Evolutionary conservation across 192 early-diverging fungal genomes (phyloP).

Genomic region (Coemansia sp.): DNA sequence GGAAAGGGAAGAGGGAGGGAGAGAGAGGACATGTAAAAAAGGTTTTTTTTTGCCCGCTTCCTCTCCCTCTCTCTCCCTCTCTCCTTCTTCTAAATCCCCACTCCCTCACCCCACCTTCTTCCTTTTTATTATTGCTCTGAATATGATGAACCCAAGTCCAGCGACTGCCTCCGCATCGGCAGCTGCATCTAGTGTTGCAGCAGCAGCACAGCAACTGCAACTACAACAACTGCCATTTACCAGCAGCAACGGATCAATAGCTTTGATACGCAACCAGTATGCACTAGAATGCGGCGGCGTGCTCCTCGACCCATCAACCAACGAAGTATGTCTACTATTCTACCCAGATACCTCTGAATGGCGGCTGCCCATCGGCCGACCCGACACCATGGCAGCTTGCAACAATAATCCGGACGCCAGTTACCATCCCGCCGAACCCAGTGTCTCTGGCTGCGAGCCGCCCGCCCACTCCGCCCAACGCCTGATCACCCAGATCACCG

Average conservation of each 20-base stretch:
- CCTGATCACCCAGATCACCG: conserved; percentile 43
- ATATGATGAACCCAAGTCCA: too few species aligned
- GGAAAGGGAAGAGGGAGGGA: too few species aligned
- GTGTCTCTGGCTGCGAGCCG: conserved; percentile 47
- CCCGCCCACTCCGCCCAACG: conserved; percentile 40
- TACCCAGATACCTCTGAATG: conserved; percentile 56
- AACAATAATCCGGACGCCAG: neutral
- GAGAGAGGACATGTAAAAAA: too few species aligned
- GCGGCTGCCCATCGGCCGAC: conserved; percentile 48
- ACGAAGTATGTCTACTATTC: conserved; percentile 52
- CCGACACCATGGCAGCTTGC: conserved; percentile 20
- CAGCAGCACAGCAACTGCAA: neutral
- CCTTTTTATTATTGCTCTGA: too few species aligned
- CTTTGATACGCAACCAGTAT: conserved; percentile 43
- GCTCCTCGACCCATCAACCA: conserved; percentile 43
- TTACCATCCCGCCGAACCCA: conserved; percentile 9
- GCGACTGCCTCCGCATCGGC: too few species aligned
- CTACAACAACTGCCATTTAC: neutral
- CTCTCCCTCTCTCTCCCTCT: too few species aligned
- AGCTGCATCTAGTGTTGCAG: too few species aligned
- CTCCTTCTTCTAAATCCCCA: too few species aligned
- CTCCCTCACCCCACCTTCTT: too few species aligned
- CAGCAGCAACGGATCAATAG: conserved; percentile 10
- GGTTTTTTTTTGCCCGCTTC: too few species aligned
- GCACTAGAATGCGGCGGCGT: conserved; percentile 50